Conservation (phyloP, 139 green algal species). For the Gonium pectorale region DNA sequence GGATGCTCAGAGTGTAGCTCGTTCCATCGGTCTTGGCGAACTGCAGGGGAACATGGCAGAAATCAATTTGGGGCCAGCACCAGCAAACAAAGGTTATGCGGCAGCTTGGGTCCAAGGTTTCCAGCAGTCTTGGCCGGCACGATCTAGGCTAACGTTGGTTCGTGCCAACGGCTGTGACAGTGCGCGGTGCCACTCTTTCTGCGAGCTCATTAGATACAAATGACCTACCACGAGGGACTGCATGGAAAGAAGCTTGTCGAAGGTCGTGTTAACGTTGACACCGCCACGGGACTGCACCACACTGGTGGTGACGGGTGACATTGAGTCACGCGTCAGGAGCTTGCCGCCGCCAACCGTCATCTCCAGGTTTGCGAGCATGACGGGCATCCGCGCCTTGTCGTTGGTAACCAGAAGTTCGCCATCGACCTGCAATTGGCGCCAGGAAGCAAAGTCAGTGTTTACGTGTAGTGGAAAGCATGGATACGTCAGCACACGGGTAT, state of each 20-base stretch:
- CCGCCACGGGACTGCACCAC: neutral
- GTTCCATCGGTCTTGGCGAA: neutral
- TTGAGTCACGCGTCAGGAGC: neutral
- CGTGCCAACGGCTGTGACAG: no score
- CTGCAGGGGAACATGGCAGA: neutral
- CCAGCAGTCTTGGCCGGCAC: no score
- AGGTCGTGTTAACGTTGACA: neutral
- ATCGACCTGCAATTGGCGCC: neutral
- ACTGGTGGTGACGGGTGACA: neutral
- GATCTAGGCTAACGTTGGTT: no score
- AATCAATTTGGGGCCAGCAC: no score
- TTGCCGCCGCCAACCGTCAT: neutral
- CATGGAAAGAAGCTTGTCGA: neutral
- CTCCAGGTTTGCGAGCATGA: conserved; percentile 8
- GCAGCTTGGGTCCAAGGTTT: no score
- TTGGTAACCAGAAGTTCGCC: conserved; percentile 4
- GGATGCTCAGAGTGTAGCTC: neutral
- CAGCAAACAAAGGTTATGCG: no score
- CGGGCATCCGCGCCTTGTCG: neutral
- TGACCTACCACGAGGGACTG: conserved; percentile 22
- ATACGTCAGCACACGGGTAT: no score
- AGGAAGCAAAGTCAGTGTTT: no score
- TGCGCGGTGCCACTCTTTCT: neutral
- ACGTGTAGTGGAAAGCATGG: no score
- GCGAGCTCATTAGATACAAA: neutral